Conservation (phyloP, 164 flowering plant genomes). For the Berberis thunbergii region DNA sequence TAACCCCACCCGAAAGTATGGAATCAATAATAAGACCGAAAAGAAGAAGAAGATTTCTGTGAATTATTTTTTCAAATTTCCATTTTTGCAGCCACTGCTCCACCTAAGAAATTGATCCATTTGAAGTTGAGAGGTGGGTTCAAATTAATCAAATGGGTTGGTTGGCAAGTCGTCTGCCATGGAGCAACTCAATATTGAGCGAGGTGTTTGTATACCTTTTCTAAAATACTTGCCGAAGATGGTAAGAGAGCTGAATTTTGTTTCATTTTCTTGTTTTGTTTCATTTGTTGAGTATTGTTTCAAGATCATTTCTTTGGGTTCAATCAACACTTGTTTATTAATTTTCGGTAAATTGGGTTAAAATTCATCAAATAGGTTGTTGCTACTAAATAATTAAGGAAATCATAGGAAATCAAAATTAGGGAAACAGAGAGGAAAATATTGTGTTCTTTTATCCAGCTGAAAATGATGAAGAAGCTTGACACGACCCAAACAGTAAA, state of each 20-base stretch:
- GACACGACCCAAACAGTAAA: too few species aligned
- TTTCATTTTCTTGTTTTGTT: too few species aligned
- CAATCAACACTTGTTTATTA: background rate
- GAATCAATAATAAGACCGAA: too few species aligned
- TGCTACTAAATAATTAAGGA: too few species aligned
- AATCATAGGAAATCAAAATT: too few species aligned
- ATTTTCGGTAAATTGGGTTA: background rate
- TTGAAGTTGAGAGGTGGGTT: background rate
- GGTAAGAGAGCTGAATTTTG: slow-evolving; percentile 23
- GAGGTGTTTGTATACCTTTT: slow-evolving; percentile 92
- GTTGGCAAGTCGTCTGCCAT: slow-evolving; percentile 35
- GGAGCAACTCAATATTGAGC: slow-evolving; percentile 90
- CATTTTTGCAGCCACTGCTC: slow-evolving; percentile 4
- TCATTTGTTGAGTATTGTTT: background rate
- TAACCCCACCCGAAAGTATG: too few species aligned
- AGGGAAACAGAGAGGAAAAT: too few species aligned
- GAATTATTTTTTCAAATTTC: background rate
- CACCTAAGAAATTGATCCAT: background rate
- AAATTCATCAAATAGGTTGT: too few species aligned
- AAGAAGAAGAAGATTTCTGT: too few species aligned
- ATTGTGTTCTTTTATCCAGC: too few species aligned
- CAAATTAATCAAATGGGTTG: background rate
- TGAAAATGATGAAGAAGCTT: too few species aligned
- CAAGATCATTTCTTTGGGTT: too few species aligned
- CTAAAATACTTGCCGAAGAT: slow-evolving; percentile 86